Evolutionary conservation across 495 filamentous ascomycete species (phyloP), one percentile per base, ranked within the genome.

Genomic region (Penicillium chermesinum): DNA sequence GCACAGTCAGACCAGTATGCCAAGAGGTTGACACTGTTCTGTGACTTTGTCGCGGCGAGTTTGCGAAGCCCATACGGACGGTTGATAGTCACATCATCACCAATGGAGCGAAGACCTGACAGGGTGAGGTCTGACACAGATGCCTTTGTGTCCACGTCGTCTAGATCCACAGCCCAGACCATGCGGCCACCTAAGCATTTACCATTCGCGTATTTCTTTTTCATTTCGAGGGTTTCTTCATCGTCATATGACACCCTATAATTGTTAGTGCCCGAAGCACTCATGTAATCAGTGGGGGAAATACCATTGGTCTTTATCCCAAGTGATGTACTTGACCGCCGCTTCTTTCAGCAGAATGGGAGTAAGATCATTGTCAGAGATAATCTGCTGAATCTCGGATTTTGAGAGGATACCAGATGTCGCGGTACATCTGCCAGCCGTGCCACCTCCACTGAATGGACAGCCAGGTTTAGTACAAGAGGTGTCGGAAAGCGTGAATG

Each of bases 211-310:
- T 52, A 77, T 5, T 71, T 52, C 13, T 49, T 61, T 52, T 78
- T 79, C 38, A 65, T 19, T 27, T 60, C 37, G 15, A 70, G 52
- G 0, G 75, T 79, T 1, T 69, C 55, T 8, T 19, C 44, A 43
- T 75, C 65, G 33, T 77, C 75, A 48, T 63, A 74, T 0, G 63
- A 53, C 0, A 75, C 57, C 67, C 75, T n/a, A n/a, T n/a, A n/a
- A n/a, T n/a, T n/a, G n/a, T n/a, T n/a, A n/a, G n/a, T n/a, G n/a
- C n/a, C n/a, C n/a, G n/a, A n/a, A n/a, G n/a, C n/a, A n/a, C n/a
- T n/a, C n/a, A n/a, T n/a, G n/a, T n/a, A n/a, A n/a, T n/a, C n/a
- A n/a, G n/a, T n/a, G n/a, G n/a, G n/a, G n/a, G n/a, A n/a, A n/a
- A n/a, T n/a, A n/a, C 50, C 50, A 53, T 13, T 48, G 32, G 19